phyloP scores from a whole-genome alignment of 306 rosid genomes.

The Ormosia semicastrata region DNA sequence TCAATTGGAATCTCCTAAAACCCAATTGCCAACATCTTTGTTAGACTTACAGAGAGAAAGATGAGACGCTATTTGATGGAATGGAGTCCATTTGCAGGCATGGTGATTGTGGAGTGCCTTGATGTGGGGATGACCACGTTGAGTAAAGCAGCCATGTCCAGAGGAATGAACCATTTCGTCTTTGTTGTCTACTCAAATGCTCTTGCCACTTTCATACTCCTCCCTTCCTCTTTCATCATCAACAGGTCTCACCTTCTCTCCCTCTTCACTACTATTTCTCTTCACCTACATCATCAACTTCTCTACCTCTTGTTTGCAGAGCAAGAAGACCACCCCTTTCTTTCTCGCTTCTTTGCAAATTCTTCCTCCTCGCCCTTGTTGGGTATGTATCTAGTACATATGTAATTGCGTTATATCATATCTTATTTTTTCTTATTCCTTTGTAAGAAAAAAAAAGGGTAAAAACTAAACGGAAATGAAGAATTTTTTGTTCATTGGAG shows the following conservation, averaged over 20 bases:
- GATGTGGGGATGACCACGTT: slow-evolving; percentile 43
- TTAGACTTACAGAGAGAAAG: too few species aligned
- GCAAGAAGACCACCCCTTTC: slow-evolving; percentile 31
- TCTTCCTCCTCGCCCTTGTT: slow-evolving; percentile 45
- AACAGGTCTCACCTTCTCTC: neutral
- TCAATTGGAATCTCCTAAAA: too few species aligned
- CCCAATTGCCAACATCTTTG: too few species aligned
- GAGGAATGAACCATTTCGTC: slow-evolving; percentile 50
- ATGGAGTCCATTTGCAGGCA: slow-evolving; percentile 31
- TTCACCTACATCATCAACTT: neutral
- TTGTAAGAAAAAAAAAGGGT: neutral
- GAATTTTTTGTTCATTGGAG: neutral
- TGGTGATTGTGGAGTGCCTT: slow-evolving; percentile 43
- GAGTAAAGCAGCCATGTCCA: slow-evolving; percentile 47
- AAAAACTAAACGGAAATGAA: neutral
- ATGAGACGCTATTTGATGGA: neutral
- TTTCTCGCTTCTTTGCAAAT: slow-evolving; percentile 38
- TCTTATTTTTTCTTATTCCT: neutral
- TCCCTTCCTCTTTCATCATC: slow-evolving; percentile 42
- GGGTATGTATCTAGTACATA: slow-evolving; percentile 29
- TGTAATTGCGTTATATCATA: neutral
- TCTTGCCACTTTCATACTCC: slow-evolving; percentile 42
- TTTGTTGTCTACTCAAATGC: slow-evolving; percentile 55
- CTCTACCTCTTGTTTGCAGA: slow-evolving; percentile 13
- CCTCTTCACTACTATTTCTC: neutral